A percentile compares a stretch with the other conserved stretches of the same genome.
Evolutionary conservation across 805 yeast genomes (phyloP).

Genomic region (Kluyveromyces nonfermentans): DNA sequence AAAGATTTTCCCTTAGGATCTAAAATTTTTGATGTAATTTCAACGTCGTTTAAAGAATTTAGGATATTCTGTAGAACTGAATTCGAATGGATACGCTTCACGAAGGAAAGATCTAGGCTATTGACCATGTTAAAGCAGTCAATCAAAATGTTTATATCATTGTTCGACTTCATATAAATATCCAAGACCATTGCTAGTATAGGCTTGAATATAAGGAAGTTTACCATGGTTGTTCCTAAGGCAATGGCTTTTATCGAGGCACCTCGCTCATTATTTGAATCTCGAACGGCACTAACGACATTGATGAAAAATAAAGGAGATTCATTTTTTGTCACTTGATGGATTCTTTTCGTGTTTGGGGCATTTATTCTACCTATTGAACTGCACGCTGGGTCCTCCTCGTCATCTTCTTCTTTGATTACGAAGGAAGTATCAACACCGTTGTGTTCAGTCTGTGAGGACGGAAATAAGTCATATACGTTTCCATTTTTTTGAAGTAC

Average conservation of each 20-base stretch:
- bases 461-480: slow-evolving; percentile 20
- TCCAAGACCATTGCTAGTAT: slow-evolving; percentile 43
- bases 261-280: slow-evolving; percentile 42
- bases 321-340: slow-evolving; percentile 1
- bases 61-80: slow-evolving; percentile 14
- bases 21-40: slow-evolving; percentile 8
- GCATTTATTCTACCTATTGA: neutral
- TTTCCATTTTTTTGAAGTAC: slow-evolving; percentile 36
- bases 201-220: slow-evolving; percentile 51
- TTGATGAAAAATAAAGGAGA: slow-evolving; percentile 45
- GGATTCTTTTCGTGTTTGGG: slow-evolving; percentile 2
- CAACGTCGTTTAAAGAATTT: slow-evolving; percentile 15
- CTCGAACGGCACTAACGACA: slow-evolving; percentile 42
- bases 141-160: slow-evolving; percentile 8
- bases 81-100: slow-evolving; percentile 11
- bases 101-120: slow-evolving; percentile 17
- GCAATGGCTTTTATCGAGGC: slow-evolving; percentile 50
- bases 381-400: slow-evolving; percentile 3
- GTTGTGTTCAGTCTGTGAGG: slow-evolving; percentile 7
- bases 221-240: slow-evolving; percentile 43
- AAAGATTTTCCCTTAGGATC: slow-evolving; percentile 3
- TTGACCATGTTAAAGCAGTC: slow-evolving; percentile 21
- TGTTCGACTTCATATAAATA: slow-evolving; percentile 15
- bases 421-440: slow-evolving; percentile 11
- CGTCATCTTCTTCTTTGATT: slow-evolving; percentile 10